Base-by-base conservation (phyloP, 2,329 filamentous ascomycete genomes). In the Pezicula neosporulosa region DNA sequence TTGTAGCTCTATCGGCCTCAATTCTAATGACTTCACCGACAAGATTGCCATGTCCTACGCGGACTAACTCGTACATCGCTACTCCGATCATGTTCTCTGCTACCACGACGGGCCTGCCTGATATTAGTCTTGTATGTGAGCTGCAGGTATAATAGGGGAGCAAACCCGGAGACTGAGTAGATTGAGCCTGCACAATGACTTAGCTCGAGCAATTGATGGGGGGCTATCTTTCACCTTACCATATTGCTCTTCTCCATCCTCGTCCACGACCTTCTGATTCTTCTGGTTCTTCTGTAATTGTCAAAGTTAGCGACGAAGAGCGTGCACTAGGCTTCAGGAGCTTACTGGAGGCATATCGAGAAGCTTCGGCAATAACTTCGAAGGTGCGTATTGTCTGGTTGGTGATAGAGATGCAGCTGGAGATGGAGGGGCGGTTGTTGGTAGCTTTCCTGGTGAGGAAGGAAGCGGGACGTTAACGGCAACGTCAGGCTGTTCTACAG, bases 41-140 rank as follows among this genome's bases (percentile, higher is more conserved):
- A 54, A 99, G 85, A 68, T 87, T 83, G 68, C 96, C 90, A 69
- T 96, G 85, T 64, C 94, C 92, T 64, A 99, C 93, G 77, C 82
- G 88, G 71, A 95, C 91, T 77, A 99, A 81, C 77, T 99, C 94
- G 84, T 97, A 97, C 94, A 99, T 99, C 72, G 94, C 92, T 81
- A 94, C 94, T 72, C 94, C 94, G 68, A 93, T 90, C 92, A 99
- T 96, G 74, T 97, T 86, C 78, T 97, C 93, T 70, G 93, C 94
- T 63, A 99, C 83, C 66, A 99, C 87, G 78, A 99, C 94, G 68
- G 94, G 94, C 62, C 89, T 86, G 60, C 38, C 18, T 16, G 49
- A n/a, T n/a, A 47, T 63, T 42, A 65, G 57, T 54, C 52, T 48
- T 52, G 47, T 28, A 49, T 54, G 24, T 36, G 19, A 8, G 47